Evolutionary conservation across 1,284 basidiomycete genomes (phyloP), one percentile per base, ranked within the genome.

Genomic region (Naganishia cerealis): DNA sequence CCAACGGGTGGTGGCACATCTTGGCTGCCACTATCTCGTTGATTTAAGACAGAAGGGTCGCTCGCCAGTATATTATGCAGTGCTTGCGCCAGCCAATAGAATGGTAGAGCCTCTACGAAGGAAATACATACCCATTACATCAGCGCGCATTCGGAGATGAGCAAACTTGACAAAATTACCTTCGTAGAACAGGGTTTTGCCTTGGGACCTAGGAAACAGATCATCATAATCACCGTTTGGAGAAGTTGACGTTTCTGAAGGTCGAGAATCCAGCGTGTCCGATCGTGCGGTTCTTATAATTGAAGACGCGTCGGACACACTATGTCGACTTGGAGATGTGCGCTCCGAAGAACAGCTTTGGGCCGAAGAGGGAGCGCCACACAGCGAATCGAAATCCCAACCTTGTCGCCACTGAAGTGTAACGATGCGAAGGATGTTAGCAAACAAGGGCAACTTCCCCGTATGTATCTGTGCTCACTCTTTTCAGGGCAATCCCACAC

Each of bases 331-430:
- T 13, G 57, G 40, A 5, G 48, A 55, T 13, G 57, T 7, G 29
- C 24, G 40, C 21, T 66, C 24, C 36, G 26, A 50, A 53, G 42
- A 13, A 52, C 26, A 53, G 33, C 43, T 52, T n/a, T 67, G 55
- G 65, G 16, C 16, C 10, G 54, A 16, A 12, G 58, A 40, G 15
- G 73, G 57, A 9, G 69, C 58, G 21, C 69, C 66, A 71, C 81
- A 82, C 9, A 79, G 70, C 16, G 74, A 68, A 70, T 83, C 82
- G 69, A 80, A 79, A 71, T 82, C 80, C 81, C 81, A 82, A 7
- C 81, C 81, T 73, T 79, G 75, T 43, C 79, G 73, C 81, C 81
- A 82, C 77, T 81, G 57, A 4, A 53, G 61, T 39, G 52, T 3
- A 3, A 33, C 6, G 65, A 46, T 40, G 33, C 57, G 33, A 33